Base-by-base conservation (phyloP, 106 monocot genomes). In the Dendrobium catenatum region DNA sequence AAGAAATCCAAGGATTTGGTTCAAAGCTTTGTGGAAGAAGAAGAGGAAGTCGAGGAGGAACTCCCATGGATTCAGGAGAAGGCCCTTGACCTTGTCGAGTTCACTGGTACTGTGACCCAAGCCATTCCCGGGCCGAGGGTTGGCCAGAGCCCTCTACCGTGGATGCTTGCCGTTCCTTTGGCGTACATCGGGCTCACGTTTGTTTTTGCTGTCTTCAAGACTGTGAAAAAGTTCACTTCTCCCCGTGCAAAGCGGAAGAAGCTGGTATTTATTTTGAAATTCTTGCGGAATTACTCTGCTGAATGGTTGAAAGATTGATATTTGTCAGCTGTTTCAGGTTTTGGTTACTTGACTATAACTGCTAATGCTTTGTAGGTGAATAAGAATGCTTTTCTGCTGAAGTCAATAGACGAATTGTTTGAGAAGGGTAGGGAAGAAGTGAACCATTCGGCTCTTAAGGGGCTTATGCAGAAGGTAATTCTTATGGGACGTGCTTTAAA, bases 41-140 rank as follows among this genome's bases (percentile, higher is more conserved):
- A 76, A 55, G 90, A 89, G 80, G 97, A 94, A 77, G 94, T 91
- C 64, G 92, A 95, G 89, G 98, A 99, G 87, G 98, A 99, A 42
- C 42, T 99, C 58, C 98, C 98, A 6, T 99, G 98, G 98, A 87
- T 99, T 37, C 91, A 99, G 86, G 98, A 99, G 80, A 99, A 99
- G 84, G 93, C 98, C 18, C 67, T 93, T 66, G 95, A 99, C 81
- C 82, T 99, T 26, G 98, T 99, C 48, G 98, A 99, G 93, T 99
- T 95, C 90, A 95, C 95, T 43, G 98, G 98, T 16, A 99, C 91
- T 18, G 98, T 99, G 41, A 87, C 93, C 40, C 90, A 99, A 68
- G 93, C 98, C 48, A 83, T 99, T 20, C 98, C 98, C 3, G 98
- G 98, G 11, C 98, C 98, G 3, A 77, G 95, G 7, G 85, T 99